Conservation (phyloP, 2,329 filamentous ascomycete genomes). For the Cordyceps sp. region DNA sequence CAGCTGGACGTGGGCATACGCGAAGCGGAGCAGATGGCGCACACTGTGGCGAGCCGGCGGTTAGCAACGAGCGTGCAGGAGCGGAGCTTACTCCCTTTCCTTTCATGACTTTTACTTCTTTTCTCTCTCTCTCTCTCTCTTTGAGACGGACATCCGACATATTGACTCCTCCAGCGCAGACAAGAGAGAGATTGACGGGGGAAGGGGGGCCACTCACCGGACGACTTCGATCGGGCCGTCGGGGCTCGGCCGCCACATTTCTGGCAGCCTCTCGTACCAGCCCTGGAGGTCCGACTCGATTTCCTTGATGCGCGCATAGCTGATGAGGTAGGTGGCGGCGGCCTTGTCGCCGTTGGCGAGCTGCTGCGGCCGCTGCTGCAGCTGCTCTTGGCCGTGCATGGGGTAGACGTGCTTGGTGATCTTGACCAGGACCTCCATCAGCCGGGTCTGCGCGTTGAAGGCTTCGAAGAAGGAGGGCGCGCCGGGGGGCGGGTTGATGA, state of each 20-base stretch:
- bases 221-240: conserved; percentile 61
- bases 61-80: too few species aligned
- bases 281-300: conserved; percentile 46
- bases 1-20: conserved; percentile 72
- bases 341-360: conserved; percentile 25
- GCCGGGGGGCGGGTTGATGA: conserved; percentile 36
- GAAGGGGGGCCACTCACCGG: conserved; percentile 36
- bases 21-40: conserved; percentile 62
- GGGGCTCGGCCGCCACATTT: conserved; percentile 61
- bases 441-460: conserved; percentile 46
- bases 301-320: conserved; percentile 44
- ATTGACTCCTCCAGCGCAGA: background rate
- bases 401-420: conserved; percentile 52
- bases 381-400: conserved; percentile 36
- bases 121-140: too few species aligned
- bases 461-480: conserved; percentile 44
- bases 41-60: too few species aligned
- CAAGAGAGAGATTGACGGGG: background rate
- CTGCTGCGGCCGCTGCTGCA: too few species aligned
- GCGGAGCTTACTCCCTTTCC: too few species aligned
- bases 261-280: conserved; percentile 53
- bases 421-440: conserved; percentile 48
- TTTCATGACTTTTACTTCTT: too few species aligned
- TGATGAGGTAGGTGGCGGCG: conserved; percentile 42
- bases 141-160: too few species aligned